These are phyloP conservation scores for Gossypioides kirkii DNA, from an alignment of 345 rosid genomes.

Conservation along the genomic window DNA sequence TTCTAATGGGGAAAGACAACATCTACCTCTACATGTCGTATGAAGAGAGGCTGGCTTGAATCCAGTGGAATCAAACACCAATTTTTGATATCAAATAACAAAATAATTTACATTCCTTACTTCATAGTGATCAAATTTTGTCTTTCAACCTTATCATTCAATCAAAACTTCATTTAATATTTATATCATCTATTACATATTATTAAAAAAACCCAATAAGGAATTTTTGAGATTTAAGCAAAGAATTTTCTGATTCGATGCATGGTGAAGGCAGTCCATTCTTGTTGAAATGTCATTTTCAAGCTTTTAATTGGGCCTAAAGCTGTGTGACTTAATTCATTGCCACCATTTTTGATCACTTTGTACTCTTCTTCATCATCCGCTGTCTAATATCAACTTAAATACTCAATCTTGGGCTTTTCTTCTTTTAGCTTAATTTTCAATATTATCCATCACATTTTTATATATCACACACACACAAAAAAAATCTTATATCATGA, in stretches of 20 bases:
- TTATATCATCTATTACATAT: too few relatives aligned
- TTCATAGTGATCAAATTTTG: too few relatives aligned
- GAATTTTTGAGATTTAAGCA: neutral
- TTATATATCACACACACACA: too few relatives aligned
- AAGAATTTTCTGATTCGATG: neutral
- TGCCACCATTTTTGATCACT: neutral
- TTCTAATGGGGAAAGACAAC: too few relatives aligned
- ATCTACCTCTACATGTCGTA: too few relatives aligned
- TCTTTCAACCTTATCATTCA: too few relatives aligned
- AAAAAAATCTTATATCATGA: too few relatives aligned
- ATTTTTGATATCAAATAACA: too few relatives aligned
- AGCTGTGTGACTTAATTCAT: neutral
- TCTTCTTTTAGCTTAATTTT: neutral
- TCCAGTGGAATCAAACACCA: too few relatives aligned
- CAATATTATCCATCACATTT: neutral
- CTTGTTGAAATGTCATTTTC: constrained; percentile 1
- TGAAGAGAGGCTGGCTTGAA: too few relatives aligned
- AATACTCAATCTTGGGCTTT: neutral
- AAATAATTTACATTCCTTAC: too few relatives aligned
- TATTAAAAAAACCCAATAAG: neutral
- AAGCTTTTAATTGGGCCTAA: neutral
- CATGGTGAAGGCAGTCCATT: neutral
- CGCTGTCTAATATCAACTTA: neutral
- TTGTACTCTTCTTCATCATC: constrained; percentile 4
- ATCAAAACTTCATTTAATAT: too few relatives aligned